Conservation (phyloP, 1,284 basidiomycete species). For the Boletus semigastroideus region DNA sequence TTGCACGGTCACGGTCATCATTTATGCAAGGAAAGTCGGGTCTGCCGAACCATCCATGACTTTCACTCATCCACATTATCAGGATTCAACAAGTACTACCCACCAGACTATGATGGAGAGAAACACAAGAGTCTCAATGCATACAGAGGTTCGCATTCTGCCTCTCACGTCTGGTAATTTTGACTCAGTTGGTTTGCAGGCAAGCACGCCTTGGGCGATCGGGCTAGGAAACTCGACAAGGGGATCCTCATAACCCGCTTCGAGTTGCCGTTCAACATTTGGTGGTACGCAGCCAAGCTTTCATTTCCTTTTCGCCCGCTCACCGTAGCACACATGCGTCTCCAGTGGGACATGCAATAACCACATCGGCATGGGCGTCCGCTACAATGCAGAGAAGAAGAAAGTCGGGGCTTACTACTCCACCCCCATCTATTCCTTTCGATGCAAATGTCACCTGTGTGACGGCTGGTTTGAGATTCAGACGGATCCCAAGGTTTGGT, state of each 20-base stretch:
- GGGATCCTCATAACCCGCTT: constrained; percentile 93
- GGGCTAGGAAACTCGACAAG: constrained; percentile 90
- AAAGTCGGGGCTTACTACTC: constrained; percentile 95
- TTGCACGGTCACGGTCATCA: constrained; percentile 20
- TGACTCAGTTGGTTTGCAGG: constrained; percentile 47
- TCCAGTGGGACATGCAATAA: constrained; percentile 83
- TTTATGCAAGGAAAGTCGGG: constrained; percentile 38
- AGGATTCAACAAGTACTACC: constrained; percentile 93
- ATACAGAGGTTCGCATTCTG: constrained; percentile 56
- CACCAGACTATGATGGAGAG: constrained; percentile 86
- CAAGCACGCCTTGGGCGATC: constrained; percentile 90
- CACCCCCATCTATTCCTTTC: constrained; percentile 92
- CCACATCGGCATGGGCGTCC: constrained; percentile 95
- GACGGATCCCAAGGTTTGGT: constrained; percentile 88
- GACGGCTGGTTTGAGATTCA: constrained; percentile 94
- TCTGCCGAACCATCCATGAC: background rate
- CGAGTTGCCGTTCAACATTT: constrained; percentile 95
- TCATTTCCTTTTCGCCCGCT: background rate
- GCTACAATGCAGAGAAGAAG: constrained; percentile 98
- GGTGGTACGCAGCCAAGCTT: constrained; percentile 68
- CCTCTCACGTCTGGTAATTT: background rate
- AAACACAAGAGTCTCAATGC: constrained; percentile 82
- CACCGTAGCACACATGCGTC: background rate
- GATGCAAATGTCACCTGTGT: constrained; percentile 97
- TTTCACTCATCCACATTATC: constrained; percentile 18